Conservation (phyloP, 1,139 yeast genomes). For the Martiniozyma asiatica region DNA sequence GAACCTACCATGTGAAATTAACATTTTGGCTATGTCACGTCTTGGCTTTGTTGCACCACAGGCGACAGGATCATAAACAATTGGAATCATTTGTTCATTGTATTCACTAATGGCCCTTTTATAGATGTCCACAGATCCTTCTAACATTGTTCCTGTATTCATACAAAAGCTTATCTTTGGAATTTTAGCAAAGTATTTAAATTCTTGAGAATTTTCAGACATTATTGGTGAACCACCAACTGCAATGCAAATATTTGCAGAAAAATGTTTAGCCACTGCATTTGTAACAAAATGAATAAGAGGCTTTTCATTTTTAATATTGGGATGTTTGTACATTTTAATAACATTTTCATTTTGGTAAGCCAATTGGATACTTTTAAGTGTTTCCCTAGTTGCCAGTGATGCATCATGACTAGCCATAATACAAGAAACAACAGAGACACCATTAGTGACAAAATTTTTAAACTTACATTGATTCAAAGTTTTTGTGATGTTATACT, state of each 20-base stretch:
- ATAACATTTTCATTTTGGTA: neutral
- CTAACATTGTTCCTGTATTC: constrained; percentile 67
- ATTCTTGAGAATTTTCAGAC: constrained; percentile 72
- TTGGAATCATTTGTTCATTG: constrained; percentile 44
- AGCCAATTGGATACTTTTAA: constrained; percentile 8
- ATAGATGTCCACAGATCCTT: constrained; percentile 32
- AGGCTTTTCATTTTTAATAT: constrained; percentile 26
- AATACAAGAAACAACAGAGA: constrained; percentile 78
- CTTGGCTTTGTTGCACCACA: constrained; percentile 71
- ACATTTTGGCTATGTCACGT: constrained; percentile 30
- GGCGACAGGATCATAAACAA: constrained; percentile 86
- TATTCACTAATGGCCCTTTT: constrained; percentile 46
- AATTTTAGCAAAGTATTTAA: constrained; percentile 46
- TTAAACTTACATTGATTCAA: constrained; percentile 36
- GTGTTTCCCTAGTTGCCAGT: constrained; percentile 5
- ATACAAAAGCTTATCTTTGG: constrained; percentile 48
- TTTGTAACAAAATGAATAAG: constrained; percentile 84
- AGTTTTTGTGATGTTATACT: constrained; percentile 47
- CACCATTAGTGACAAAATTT: constrained; percentile 52
- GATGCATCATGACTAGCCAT: constrained; percentile 59
- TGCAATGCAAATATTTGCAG: constrained; percentile 83
- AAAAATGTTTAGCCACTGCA: constrained; percentile 76
- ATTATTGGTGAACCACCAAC: constrained; percentile 83
- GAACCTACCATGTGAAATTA: constrained; percentile 49
- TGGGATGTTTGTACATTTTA: too few relatives aligned